Conservation (phyloP, 495 filamentous ascomycete genomes). For the Platismatia glauca region DNA sequence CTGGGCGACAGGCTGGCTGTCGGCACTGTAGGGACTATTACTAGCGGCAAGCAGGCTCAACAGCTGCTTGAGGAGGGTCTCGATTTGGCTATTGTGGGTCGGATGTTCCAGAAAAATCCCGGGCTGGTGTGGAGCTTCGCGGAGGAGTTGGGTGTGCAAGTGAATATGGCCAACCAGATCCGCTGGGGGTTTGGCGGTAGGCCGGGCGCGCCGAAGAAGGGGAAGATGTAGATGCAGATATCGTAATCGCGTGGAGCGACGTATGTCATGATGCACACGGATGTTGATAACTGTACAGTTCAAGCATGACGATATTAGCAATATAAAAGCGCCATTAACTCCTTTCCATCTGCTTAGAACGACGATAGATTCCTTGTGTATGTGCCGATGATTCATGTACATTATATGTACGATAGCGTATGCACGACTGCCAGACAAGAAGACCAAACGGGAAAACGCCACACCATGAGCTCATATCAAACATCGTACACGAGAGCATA, state of each 20-base stretch:
- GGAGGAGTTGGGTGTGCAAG: constrained; percentile 54
- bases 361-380: neutral
- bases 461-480: neutral
- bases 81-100: constrained; percentile 53
- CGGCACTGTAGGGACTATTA: constrained; percentile 54
- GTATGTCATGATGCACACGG: neutral
- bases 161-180: constrained; percentile 59
- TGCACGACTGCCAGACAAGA: neutral
- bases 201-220: constrained; percentile 27
- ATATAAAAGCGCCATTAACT: neutral
- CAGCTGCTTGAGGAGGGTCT: constrained; percentile 44
- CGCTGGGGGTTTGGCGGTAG: constrained; percentile 42
- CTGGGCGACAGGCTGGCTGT: constrained; percentile 52
- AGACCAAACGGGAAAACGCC: neutral
- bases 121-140: constrained; percentile 60
- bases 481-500: neutral
- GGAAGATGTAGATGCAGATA: constrained; percentile 16
- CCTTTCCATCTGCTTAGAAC: neutral
- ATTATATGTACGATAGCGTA: neutral
- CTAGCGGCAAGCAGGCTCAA: constrained; percentile 47
- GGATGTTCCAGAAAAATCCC: constrained; percentile 63
- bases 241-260: neutral
- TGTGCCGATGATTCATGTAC: neutral
- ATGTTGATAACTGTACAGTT: neutral
- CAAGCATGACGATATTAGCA: neutral